phyloP scores from a whole-genome alignment of 208 protist species.

The Crithidia bombi region DNA sequence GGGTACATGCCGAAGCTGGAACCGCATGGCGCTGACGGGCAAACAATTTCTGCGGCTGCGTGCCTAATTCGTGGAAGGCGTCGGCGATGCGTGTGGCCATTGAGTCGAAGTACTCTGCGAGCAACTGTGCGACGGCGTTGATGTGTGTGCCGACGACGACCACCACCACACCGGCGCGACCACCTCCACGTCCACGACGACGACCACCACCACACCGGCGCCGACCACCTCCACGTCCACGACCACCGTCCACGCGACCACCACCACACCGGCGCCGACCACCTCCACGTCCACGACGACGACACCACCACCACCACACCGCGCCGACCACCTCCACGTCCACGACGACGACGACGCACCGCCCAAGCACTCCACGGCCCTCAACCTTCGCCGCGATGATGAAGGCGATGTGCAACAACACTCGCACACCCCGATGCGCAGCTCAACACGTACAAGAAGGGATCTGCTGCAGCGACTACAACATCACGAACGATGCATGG shows the following conservation, averaged over 20 bases:
- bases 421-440: neutral
- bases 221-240: no score
- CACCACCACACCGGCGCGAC: no score
- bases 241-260: no score
- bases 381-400: neutral
- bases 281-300: neutral
- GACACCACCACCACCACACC: no score
- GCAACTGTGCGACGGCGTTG: conserved; percentile 1
- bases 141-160: neutral
- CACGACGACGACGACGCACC: neutral
- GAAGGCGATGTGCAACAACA: conserved; percentile 7
- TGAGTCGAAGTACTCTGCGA: conserved; percentile 8
- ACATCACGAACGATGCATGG: neutral
- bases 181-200: neutral
- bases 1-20: neutral
- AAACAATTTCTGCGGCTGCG: conserved; percentile 3
- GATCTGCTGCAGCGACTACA: conserved; percentile 6
- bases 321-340: no score
- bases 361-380: neutral
- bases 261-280: neutral
- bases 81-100: conserved; percentile 2
- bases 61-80: neutral
- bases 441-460: neutral
- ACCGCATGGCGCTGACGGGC: neutral
- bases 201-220: conserved; percentile 5